Conservation (phyloP, 495 filamentous ascomycete genomes). For the Parachaetomium inaequale region DNA sequence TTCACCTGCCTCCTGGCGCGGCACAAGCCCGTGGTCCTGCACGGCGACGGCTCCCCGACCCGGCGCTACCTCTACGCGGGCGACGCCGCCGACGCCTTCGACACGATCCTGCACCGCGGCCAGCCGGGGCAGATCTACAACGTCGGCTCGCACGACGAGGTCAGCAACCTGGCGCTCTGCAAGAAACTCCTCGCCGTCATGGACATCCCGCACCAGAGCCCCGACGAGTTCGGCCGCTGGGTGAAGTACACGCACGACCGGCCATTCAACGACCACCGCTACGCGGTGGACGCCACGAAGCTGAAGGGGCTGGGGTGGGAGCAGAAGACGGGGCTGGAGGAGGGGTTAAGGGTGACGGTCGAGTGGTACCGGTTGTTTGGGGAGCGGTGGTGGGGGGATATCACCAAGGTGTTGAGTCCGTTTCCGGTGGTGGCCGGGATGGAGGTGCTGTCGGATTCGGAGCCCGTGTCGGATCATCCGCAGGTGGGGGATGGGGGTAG, state of each 20-base stretch:
- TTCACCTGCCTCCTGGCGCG: slow-evolving; percentile 63
- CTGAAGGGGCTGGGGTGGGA: slow-evolving; percentile 63
- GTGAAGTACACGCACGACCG: slow-evolving; percentile 65
- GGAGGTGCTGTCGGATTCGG: slow-evolving; percentile 48
- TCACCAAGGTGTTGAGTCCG: slow-evolving; percentile 57
- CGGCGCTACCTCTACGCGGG: slow-evolving; percentile 67
- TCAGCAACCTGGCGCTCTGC: slow-evolving; percentile 61
- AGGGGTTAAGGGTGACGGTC: slow-evolving; percentile 62
- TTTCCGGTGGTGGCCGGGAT: slow-evolving; percentile 54
- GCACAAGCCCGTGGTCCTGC: slow-evolving; percentile 56
- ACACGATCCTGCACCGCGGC: slow-evolving; percentile 72
- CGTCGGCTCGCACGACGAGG: slow-evolving; percentile 63
- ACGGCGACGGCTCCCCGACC: slow-evolving; percentile 65
- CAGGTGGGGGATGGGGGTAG: slow-evolving; percentile 10
- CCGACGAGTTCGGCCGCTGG: slow-evolving; percentile 48
- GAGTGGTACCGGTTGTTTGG: slow-evolving; percentile 65
- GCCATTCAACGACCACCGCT: slow-evolving; percentile 69
- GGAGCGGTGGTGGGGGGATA: slow-evolving; percentile 70
- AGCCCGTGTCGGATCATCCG: slow-evolving; percentile 47
- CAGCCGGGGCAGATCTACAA: slow-evolving; percentile 67
- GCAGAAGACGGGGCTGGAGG: slow-evolving; percentile 57
- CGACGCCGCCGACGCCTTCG: slow-evolving; percentile 73
- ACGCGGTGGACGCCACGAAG: slow-evolving; percentile 65
- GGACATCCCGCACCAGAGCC: slow-evolving; percentile 30
- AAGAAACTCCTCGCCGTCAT: slow-evolving; percentile 53